phyloP scores from a whole-genome alignment of 495 filamentous ascomycete species.

The Penicillium pulvis region DNA sequence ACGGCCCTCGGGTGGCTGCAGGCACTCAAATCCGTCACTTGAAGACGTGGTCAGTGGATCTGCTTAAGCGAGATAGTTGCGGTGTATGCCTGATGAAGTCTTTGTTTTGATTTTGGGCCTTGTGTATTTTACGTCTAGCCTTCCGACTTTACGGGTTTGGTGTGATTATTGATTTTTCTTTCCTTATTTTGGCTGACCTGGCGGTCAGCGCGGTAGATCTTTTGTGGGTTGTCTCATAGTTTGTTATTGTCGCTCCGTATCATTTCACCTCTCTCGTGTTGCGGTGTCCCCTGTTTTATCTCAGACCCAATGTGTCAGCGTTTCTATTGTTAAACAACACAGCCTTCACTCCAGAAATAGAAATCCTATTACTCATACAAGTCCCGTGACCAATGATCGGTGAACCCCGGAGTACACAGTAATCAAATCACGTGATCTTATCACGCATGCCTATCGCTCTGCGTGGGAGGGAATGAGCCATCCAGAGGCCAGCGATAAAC shows the following conservation, averaged over 20 bases:
- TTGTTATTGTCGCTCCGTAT: not conserved
- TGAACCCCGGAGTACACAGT: not conserved
- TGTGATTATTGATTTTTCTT: conserved; percentile 4
- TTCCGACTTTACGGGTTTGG: not conserved
- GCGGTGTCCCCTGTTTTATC: not conserved
- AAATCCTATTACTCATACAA: not conserved
- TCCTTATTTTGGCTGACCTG: not conserved
- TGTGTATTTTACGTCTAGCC: conserved; percentile 3
- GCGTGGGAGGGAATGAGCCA: conserved; percentile 16
- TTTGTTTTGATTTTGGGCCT: not conserved
- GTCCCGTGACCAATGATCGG: not conserved
- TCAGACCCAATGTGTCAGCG: not conserved
- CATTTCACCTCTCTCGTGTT: not conserved
- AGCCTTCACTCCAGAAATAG: conserved; percentile 1
- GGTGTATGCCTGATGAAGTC: conserved; percentile 13
- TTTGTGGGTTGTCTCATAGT: not conserved
- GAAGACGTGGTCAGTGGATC: conserved; percentile 16
- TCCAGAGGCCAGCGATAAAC: conserved; percentile 30
- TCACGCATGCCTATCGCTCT: conserved; percentile 8
- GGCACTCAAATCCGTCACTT: not conserved
- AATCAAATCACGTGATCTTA: conserved; percentile 1
- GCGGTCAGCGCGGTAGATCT: conserved; percentile 6
- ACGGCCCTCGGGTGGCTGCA: not conserved
- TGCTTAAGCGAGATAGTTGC: conserved; percentile 21
- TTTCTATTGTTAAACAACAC: conserved; percentile 1